These are phyloP conservation scores for Brettanomyces naardenensis DNA, from an alignment of 805 yeast species.

Conservation along the genomic window DNA sequence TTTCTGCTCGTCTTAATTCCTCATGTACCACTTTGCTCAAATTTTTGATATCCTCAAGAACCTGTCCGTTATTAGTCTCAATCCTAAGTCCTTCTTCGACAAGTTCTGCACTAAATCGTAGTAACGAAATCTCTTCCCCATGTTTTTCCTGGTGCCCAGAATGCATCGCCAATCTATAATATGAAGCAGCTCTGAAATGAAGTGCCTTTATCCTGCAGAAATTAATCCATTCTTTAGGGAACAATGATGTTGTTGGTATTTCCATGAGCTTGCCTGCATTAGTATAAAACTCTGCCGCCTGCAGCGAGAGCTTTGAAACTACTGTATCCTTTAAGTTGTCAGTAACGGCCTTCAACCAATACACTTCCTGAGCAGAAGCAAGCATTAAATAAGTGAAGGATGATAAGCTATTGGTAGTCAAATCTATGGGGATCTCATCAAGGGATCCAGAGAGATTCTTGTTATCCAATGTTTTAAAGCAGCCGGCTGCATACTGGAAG, in stretches of 20 bases:
- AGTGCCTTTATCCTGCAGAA: slow-evolving; percentile 49
- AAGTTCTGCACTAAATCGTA: slow-evolving; percentile 34
- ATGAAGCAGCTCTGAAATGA: slow-evolving; percentile 69
- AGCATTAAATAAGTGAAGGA: slow-evolving; percentile 47
- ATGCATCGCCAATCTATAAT: slow-evolving; percentile 49
- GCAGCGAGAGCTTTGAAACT: slow-evolving; percentile 57
- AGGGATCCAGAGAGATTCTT: slow-evolving; percentile 14
- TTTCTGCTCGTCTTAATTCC: slow-evolving; percentile 47
- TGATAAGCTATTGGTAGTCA: slow-evolving; percentile 42
- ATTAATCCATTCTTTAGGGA: slow-evolving; percentile 49
- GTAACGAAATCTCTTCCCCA: slow-evolving; percentile 65
- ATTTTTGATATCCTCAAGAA: slow-evolving; percentile 45
- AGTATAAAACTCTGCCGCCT: slow-evolving; percentile 50
- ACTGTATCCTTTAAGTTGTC: slow-evolving; percentile 47
- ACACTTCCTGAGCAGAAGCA: slow-evolving; percentile 83
- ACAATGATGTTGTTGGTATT: slow-evolving; percentile 29
- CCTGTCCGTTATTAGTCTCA: slow-evolving; percentile 33
- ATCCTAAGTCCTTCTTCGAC: slow-evolving; percentile 33
- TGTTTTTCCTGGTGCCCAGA: slow-evolving; percentile 42
- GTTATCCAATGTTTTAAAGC: slow-evolving; percentile 34
- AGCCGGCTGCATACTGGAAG: slow-evolving; percentile 70
- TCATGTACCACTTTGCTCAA: slow-evolving; percentile 37
- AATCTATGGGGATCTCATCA: slow-evolving; percentile 30
- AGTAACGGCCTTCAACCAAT: slow-evolving; percentile 66
- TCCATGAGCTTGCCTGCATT: slow-evolving; percentile 13